phyloP scores from a whole-genome alignment of 306 rosid genomes.

The Cucurbita maxima region DNA sequence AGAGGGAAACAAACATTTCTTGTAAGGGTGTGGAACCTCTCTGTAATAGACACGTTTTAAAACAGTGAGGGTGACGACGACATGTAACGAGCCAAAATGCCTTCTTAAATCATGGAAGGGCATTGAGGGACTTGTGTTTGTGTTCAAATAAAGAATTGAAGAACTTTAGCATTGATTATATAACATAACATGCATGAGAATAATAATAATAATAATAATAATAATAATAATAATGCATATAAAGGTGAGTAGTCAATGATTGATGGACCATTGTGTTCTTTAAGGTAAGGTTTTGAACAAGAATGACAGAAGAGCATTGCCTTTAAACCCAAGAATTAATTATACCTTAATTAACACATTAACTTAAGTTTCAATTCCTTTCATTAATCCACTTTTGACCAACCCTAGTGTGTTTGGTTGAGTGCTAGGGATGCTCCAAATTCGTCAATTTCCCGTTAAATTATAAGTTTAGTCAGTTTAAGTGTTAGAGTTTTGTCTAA shows the following conservation, averaged over 20 bases:
- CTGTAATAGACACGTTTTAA: no score
- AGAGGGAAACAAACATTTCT: no score
- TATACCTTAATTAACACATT: neutral
- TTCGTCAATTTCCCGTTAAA: neutral
- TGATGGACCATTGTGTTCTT: neutral
- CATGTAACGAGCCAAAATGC: no score
- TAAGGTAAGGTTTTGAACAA: constrained; percentile 1
- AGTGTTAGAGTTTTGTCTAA: no score
- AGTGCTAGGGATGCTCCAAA: neutral
- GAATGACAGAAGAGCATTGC: neutral
- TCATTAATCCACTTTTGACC: neutral
- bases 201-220: neutral
- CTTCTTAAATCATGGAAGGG: no score
- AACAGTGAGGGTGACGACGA: no score
- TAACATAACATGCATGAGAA: neutral
- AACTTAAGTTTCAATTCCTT: neutral
- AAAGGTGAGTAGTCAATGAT: constrained; percentile 1
- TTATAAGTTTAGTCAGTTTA: no score
- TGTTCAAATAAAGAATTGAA: neutral
- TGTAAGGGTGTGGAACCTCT: no score
- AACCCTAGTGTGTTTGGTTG: neutral
- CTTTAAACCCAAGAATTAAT: neutral
- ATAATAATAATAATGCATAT: neutral
- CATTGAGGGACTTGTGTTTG: no score
- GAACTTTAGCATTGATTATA: neutral